Evolutionary conservation across 352 stramenopile species (phyloP).

Genomic region (Phytophthora cryptogea): DNA sequence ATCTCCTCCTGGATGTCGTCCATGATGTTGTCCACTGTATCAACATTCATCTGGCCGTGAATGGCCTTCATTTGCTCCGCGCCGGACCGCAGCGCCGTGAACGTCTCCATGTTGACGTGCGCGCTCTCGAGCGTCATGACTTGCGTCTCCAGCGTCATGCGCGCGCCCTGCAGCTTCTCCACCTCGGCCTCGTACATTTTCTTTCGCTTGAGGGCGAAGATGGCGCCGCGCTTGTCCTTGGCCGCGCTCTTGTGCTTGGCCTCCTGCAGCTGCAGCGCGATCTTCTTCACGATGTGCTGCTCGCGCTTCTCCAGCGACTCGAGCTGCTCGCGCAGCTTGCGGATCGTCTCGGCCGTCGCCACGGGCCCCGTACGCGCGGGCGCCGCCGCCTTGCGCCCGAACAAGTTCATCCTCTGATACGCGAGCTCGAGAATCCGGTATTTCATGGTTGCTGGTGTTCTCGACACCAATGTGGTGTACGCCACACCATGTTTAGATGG

Average conservation of each 20-base stretch:
- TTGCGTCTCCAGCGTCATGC: slow-evolving; percentile 96
- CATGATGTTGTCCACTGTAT: slow-evolving; percentile 98
- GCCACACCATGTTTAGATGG: neutral
- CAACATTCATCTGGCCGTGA: slow-evolving; percentile 94
- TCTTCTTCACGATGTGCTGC: slow-evolving; percentile 97
- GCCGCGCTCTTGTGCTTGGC: slow-evolving; percentile 96
- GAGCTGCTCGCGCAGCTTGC: slow-evolving; percentile 90
- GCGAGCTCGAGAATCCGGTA: too few species aligned
- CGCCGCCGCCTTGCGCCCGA: slow-evolving; percentile 76
- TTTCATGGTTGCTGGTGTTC: too few species aligned
- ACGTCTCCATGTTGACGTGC: slow-evolving; percentile 97
- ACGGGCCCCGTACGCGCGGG: slow-evolving; percentile 54
- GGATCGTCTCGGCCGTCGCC: slow-evolving; percentile 89
- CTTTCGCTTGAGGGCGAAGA: slow-evolving; percentile 98
- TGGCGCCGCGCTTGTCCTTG: slow-evolving; percentile 97
- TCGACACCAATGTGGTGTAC: neutral
- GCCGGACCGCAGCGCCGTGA: slow-evolving; percentile 93
- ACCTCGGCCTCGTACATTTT: slow-evolving; percentile 98
- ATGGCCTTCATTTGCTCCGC: slow-evolving; percentile 96
- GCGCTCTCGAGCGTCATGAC: slow-evolving; percentile 92
- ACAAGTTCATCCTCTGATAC: slow-evolving; percentile 74
- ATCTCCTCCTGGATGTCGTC: slow-evolving; percentile 98
- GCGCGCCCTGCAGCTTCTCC: slow-evolving; percentile 96
- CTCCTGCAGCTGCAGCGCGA: slow-evolving; percentile 91
- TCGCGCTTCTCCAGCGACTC: slow-evolving; percentile 94